Base-by-base conservation (phyloP, 352 stramenopile genomes). In the Achlya hypogyna region DNA sequence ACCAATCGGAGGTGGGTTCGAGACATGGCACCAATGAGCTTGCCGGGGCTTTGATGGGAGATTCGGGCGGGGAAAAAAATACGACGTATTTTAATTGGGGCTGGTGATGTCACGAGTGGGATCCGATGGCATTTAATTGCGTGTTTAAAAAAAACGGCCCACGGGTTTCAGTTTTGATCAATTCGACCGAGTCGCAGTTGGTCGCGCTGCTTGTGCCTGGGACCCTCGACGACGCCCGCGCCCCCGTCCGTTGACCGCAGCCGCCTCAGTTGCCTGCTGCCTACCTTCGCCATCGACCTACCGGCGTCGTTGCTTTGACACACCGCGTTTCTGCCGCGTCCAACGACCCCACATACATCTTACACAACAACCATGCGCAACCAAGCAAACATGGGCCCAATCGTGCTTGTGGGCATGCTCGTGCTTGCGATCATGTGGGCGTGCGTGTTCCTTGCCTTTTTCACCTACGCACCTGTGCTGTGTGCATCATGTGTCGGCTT, bases 401-500 rank as follows among this genome's bases (percentile, higher is more conserved):
- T 93, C 62, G 81, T 88, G 45, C 74, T 93, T 35, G 79, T 93
- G 27, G 73, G 73, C 35, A 75, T 91, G 73, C 73, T 91, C 31
- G 84, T 91, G 53, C 75, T 80, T 10, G 75, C 77, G 1, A 71
- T 93, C 51, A 54, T 91, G 22, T 18, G 89, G 18, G 74, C 74
- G 42, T 78, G 91, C 28, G 70, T 87, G 18, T 65, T 93, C 54
- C 83, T 93, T 74, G 85, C 81, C 25, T 91, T 93, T 72, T 90
- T 93, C 45, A 79, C 83, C 62, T 89, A 86, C 53, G 85, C 85
- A 34, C 85, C 85, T 29, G 72, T 93, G 45, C 69, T 93, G 31
- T 93, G 85, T 54, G 81, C 79, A 47, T 91, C 81, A 10, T 91
- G 81, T 78, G 72, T 90, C 62, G 85, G 79, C 34, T 86, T 93